A percentile compares a stretch with the other conserved stretches of the same genome.
phyloP scores from a whole-genome alignment of 129 eudicot genomes.

The Flaveria sonorensis region DNA sequence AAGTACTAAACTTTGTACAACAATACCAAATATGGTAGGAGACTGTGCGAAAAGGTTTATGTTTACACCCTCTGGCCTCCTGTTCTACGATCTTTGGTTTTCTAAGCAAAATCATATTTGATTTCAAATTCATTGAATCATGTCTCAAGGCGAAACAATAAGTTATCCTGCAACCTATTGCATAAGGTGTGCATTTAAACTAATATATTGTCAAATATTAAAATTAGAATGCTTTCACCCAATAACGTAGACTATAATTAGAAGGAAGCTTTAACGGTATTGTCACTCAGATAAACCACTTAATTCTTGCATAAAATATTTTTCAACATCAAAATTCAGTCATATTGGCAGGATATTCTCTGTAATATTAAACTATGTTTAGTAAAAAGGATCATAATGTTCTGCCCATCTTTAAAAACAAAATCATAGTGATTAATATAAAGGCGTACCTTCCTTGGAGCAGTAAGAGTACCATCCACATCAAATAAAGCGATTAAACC shows the following conservation, averaged over 20 bases:
- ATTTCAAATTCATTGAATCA: slow-evolving; percentile 10
- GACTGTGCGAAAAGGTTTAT: background rate
- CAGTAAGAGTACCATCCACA: slow-evolving; percentile 94
- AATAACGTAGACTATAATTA: background rate
- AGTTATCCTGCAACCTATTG: background rate
- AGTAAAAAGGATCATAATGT: slow-evolving; percentile 1
- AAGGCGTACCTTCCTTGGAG: slow-evolving; percentile 71
- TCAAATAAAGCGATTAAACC: slow-evolving; percentile 94
- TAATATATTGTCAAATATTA: slow-evolving; percentile 8
- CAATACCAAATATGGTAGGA: background rate
- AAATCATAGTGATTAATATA: background rate
- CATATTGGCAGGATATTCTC: slow-evolving; percentile 2
- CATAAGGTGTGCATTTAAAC: background rate
- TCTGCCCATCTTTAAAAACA: slow-evolving; percentile 10
- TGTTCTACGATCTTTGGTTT: slow-evolving; percentile 7
- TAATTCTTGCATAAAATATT: background rate
- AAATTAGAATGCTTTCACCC: background rate
- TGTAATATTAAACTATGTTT: background rate
- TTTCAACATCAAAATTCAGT: slow-evolving; percentile 5
- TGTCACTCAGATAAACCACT: slow-evolving; percentile 11
- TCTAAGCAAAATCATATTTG: background rate
- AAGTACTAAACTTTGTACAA: background rate
- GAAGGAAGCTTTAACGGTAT: background rate
- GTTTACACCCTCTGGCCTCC: background rate
- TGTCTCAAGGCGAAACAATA: background rate